Percentiles rank a stretch among this genome's conserved stretches.
Evolutionary conservation across 1,284 basidiomycete genomes (phyloP).

Genomic region (Trametes versicolor): DNA sequence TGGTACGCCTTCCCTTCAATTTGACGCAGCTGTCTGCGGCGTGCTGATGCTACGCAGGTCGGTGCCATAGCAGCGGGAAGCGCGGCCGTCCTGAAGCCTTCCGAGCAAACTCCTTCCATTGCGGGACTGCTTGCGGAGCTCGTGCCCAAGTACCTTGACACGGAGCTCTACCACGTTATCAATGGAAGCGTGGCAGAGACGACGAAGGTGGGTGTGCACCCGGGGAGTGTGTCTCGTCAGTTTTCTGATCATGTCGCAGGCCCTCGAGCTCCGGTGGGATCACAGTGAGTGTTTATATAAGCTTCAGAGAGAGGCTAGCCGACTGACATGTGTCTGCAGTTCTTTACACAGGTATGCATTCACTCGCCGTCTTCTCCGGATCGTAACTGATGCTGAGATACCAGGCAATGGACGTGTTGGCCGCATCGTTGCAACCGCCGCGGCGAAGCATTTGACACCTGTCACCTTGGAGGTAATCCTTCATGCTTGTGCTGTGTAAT

Average conservation of each 20-base stretch:
- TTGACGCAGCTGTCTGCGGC: neutral
- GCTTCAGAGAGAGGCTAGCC: neutral
- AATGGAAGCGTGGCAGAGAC: constrained; percentile 83
- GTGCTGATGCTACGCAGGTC: neutral
- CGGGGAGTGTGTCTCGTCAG: too few relatives aligned
- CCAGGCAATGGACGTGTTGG: constrained; percentile 81
- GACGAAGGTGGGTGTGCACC: constrained; percentile 59
- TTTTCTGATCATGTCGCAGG: constrained; percentile 42
- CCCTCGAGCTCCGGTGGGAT: constrained; percentile 88
- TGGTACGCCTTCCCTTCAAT: constrained; percentile 51
- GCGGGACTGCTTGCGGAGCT: constrained; percentile 79
- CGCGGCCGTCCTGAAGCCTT: constrained; percentile 80
- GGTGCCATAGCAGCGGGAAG: constrained; percentile 87
- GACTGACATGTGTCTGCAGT: neutral
- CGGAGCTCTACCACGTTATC: constrained; percentile 75
- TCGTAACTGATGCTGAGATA: neutral
- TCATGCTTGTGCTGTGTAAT: neutral
- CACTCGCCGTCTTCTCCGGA: too few relatives aligned
- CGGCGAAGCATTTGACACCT: constrained; percentile 88
- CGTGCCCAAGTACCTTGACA: constrained; percentile 84
- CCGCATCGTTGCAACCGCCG: constrained; percentile 82
- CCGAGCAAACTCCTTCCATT: constrained; percentile 78
- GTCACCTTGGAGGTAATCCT: constrained; percentile 75
- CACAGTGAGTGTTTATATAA: constrained; percentile 66
- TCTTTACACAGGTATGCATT: neutral